Percentiles rank a stretch among this genome's conserved stretches.
Evolutionary conservation across 352 stramenopile genomes (phyloP).

Genomic region (Phytopythium helicoides): DNA sequence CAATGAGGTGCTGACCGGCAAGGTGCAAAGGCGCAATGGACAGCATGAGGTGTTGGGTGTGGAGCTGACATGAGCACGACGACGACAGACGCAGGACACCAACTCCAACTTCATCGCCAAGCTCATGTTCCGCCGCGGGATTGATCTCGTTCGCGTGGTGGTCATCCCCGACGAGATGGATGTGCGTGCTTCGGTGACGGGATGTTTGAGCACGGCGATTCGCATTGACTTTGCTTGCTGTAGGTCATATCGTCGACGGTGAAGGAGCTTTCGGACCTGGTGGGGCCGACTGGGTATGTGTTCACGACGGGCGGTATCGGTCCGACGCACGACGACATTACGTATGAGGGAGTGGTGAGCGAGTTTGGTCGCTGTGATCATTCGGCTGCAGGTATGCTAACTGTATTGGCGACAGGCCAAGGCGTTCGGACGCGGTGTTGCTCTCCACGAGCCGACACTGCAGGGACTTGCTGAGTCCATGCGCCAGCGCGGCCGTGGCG

Average conservation of each 20-base stretch:
- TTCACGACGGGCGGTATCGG: slow-evolving; percentile 86
- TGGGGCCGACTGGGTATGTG: slow-evolving; percentile 76
- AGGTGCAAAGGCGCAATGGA: slow-evolving; percentile 31
- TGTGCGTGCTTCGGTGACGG: slow-evolving; percentile 12
- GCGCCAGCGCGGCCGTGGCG: slow-evolving; percentile 26
- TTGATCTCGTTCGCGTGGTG: slow-evolving; percentile 75
- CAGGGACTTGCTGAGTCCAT: slow-evolving; percentile 49
- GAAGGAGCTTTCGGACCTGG: slow-evolving; percentile 66
- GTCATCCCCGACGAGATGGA: slow-evolving; percentile 82
- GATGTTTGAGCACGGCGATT: neutral
- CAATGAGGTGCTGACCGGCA: slow-evolving; percentile 85
- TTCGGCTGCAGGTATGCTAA: slow-evolving; percentile 2
- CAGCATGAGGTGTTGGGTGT: neutral
- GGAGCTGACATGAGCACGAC: neutral
- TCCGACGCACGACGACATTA: slow-evolving; percentile 87
- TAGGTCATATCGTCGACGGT: slow-evolving; percentile 74
- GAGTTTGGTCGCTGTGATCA: too few species aligned
- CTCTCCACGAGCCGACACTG: slow-evolving; percentile 65
- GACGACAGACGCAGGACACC: slow-evolving; percentile 69
- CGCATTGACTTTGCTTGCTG: neutral
- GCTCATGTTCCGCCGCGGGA: slow-evolving; percentile 74
- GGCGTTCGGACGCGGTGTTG: slow-evolving; percentile 66
- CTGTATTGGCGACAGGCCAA: slow-evolving; percentile 44
- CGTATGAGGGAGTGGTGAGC: slow-evolving; percentile 74
- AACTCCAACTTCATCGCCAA: slow-evolving; percentile 83